phyloP scores from a whole-genome alignment of 768 basidiomycete genomes.

The Hygrophorus pudorinus region DNA sequence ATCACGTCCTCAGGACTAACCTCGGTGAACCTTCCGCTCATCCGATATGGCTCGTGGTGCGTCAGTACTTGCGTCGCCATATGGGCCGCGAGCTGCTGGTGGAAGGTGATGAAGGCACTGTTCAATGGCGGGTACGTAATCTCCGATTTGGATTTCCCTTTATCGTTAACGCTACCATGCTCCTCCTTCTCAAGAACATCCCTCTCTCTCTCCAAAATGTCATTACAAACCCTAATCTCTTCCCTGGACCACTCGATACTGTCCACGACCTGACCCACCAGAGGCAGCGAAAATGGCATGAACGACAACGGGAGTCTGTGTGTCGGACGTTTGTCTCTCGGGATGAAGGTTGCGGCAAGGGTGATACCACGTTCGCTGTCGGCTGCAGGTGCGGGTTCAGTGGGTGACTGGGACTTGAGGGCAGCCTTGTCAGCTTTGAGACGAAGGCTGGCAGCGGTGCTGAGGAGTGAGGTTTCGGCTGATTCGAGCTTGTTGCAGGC shows the following conservation, averaged over 20 bases:
- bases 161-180: conserved; percentile 1
- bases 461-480: conserved; percentile 72
- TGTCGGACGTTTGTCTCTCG: conserved; percentile 63
- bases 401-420: conserved; percentile 15
- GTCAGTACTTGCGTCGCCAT: conserved; percentile 66
- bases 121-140: conserved; percentile 44
- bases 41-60: conserved; percentile 66
- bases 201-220: conserved; percentile 42
- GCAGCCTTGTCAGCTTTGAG: conserved; percentile 35
- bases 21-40: conserved; percentile 59
- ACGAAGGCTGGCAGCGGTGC: conserved; percentile 65
- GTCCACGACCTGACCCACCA: conserved; percentile 85
- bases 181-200: conserved; percentile 20
- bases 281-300: conserved; percentile 23
- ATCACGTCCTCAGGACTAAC: conserved; percentile 84
- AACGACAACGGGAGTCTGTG: conserved; percentile 49
- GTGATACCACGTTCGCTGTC: conserved; percentile 11
- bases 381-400: neutral
- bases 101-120: conserved; percentile 85
- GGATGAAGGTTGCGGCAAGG: conserved; percentile 33
- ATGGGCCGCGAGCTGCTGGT: conserved; percentile 88
- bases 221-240: conserved; percentile 54
- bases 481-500: conserved; percentile 77
- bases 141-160: conserved; percentile 8
- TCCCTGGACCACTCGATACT: conserved; percentile 82